Percentiles rank a stretch among this genome's conserved stretches.
Evolutionary conservation across 2,329 filamentous ascomycete genomes (phyloP).

Genomic region (Pestalotiopsis sp.): DNA sequence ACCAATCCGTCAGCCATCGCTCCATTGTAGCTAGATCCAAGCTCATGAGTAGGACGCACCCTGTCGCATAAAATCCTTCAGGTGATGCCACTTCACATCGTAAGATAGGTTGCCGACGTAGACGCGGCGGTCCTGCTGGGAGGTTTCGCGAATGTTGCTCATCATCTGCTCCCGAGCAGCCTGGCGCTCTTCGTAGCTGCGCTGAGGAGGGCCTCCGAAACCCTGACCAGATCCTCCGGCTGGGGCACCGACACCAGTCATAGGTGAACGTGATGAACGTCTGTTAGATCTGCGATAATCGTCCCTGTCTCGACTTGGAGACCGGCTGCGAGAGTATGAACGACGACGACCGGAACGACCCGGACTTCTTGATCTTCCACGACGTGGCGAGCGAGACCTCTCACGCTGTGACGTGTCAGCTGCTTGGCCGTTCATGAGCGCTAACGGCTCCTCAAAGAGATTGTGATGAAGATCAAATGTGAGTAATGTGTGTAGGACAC

Average conservation of each 20-base stretch:
- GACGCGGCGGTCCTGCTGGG: conserved; percentile 98
- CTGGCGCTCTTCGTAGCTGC: conserved; percentile 82
- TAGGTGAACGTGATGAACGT: conserved; percentile 79
- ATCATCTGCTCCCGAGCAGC: conserved; percentile 94
- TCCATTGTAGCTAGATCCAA: conserved; percentile 25
- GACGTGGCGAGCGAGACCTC: conserved; percentile 78
- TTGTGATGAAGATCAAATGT: background rate
- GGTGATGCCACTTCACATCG: conserved; percentile 99
- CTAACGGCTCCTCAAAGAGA: conserved; percentile 13
- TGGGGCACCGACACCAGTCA: conserved; percentile 73
- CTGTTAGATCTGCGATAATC: conserved; percentile 75
- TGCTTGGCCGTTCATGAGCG: conserved; percentile 23
- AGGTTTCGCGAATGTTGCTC: conserved; percentile 89
- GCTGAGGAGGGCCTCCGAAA: conserved; percentile 66
- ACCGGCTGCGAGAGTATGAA: conserved; percentile 80
- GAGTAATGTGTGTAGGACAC: background rate
- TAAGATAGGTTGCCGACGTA: conserved; percentile 99
- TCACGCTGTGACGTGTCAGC: conserved; percentile 67
- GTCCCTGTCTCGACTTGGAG: conserved; percentile 76
- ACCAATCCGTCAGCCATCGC: conserved; percentile 41
- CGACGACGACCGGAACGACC: conserved; percentile 70
- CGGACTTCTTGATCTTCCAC: conserved; percentile 83
- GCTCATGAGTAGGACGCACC: conserved; percentile 62
- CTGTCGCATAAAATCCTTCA: conserved; percentile 99
- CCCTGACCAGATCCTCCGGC: conserved; percentile 71